Evolutionary conservation across 352 stramenopile species (phyloP).

Genomic region (Pythium phragmiticola): DNA sequence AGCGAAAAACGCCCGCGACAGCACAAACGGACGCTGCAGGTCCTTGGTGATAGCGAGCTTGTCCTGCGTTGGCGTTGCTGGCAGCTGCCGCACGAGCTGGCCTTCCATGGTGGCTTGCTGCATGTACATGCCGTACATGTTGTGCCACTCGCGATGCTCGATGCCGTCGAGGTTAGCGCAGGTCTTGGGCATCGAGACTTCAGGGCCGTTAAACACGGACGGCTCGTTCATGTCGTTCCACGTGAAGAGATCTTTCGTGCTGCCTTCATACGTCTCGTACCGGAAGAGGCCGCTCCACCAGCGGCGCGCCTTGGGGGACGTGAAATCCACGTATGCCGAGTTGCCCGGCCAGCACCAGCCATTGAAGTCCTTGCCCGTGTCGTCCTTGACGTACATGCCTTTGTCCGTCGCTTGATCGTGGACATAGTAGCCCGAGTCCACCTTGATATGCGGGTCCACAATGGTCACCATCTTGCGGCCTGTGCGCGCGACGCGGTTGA

Average conservation of each 20-base stretch:
- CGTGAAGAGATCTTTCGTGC: constrained; percentile 93
- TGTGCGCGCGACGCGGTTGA: constrained; percentile 87
- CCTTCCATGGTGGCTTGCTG: constrained; percentile 96
- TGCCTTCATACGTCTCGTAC: constrained; percentile 94
- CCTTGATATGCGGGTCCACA: constrained; percentile 99
- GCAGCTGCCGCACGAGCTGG: constrained; percentile 74
- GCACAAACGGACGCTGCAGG: constrained; percentile 95
- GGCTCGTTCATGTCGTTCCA: constrained; percentile 99
- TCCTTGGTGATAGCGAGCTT: constrained; percentile 50
- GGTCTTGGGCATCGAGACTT: constrained; percentile 98
- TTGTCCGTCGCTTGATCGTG: constrained; percentile 75
- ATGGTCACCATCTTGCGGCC: constrained; percentile 99
- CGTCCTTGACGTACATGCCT: constrained; percentile 96
- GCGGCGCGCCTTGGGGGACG: constrained; percentile 84
- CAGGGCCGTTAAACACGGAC: constrained; percentile 98
- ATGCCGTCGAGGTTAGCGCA: constrained; percentile 89
- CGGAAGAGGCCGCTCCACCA: constrained; percentile 98
- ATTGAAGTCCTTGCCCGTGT: constrained; percentile 96
- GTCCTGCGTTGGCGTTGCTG: constrained; percentile 21
- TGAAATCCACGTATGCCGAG: constrained; percentile 99
- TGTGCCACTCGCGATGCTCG: constrained; percentile 99
- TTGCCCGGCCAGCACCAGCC: constrained; percentile 99
- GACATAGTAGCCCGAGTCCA: constrained; percentile 95
- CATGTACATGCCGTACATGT: constrained; percentile 99
- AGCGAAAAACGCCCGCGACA: constrained; percentile 97